Evolutionary conservation across 495 filamentous ascomycete species (phyloP).

Genomic region (Talaromyces wortmannii): DNA sequence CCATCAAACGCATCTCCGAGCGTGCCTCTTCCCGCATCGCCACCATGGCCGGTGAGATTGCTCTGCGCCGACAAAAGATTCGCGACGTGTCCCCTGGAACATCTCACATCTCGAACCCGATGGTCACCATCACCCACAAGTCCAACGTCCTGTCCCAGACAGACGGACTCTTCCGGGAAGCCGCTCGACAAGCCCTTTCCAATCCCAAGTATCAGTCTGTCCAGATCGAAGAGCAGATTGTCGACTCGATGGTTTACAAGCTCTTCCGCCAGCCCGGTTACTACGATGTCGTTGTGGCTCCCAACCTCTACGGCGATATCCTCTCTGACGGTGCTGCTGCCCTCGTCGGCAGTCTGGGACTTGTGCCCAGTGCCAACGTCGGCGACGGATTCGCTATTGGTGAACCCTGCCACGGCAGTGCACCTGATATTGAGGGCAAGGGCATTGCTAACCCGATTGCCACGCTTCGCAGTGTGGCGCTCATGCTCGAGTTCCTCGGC

Average conservation of each 20-base stretch:
- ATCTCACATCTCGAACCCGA: slow-evolving; percentile 49
- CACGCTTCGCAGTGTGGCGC: slow-evolving; percentile 79
- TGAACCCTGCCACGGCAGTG: slow-evolving; percentile 95
- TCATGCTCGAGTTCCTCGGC: slow-evolving; percentile 94
- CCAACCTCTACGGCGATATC: slow-evolving; percentile 97
- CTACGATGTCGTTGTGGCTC: slow-evolving; percentile 98
- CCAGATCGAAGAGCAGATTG: slow-evolving; percentile 91
- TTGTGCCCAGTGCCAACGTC: slow-evolving; percentile 96
- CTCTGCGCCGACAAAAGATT: slow-evolving; percentile 76
- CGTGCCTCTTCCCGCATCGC: slow-evolving; percentile 77
- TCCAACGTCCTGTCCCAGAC: slow-evolving; percentile 96
- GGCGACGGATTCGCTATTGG: slow-evolving; percentile 93
- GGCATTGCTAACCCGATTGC: slow-evolving; percentile 95
- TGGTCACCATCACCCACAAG: slow-evolving; percentile 98
- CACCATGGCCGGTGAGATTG: slow-evolving; percentile 90
- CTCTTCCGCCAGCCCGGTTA: slow-evolving; percentile 88
- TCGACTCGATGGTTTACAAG: slow-evolving; percentile 99
- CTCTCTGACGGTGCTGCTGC: slow-evolving; percentile 93
- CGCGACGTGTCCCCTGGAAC: slow-evolving; percentile 42
- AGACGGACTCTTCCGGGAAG: slow-evolving; percentile 89
- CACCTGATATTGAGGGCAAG: slow-evolving; percentile 90
- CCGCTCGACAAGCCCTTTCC: slow-evolving; percentile 63
- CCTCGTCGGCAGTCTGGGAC: slow-evolving; percentile 85
- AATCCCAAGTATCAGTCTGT: slow-evolving; percentile 53
- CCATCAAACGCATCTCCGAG: slow-evolving; percentile 93